These are phyloP conservation scores for Penicillium griseofulvum DNA, from an alignment of 2,329 filamentous ascomycete genomes.

Conservation along the genomic window DNA sequence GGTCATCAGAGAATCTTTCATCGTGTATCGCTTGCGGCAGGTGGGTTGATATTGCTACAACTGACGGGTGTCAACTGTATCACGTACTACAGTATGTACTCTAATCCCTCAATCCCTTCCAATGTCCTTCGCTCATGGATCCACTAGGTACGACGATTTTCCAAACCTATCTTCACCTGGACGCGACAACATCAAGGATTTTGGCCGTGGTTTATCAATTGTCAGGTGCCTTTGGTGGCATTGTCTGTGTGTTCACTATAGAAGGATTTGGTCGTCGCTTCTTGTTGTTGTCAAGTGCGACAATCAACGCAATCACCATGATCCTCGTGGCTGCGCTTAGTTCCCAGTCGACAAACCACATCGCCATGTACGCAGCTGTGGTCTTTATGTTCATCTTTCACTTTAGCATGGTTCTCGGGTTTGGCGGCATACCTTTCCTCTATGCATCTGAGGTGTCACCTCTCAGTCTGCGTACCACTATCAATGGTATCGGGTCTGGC, in stretches of 20 bases:
- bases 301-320: conserved; percentile 13
- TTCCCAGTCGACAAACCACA: conserved; percentile 11
- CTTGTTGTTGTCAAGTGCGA: conserved; percentile 12
- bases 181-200: conserved; percentile 11
- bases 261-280: conserved; percentile 15
- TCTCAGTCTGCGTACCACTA: conserved; percentile 43
- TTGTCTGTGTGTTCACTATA: conserved; percentile 16
- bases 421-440: conserved; percentile 59
- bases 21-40: conserved; percentile 10
- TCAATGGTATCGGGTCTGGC: conserved; percentile 56
- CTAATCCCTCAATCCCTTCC: no score
- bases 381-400: conserved; percentile 61
- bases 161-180: conserved; percentile 12
- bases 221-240: conserved; percentile 10
- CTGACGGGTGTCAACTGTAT: conserved; percentile 16
- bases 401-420: conserved; percentile 60
- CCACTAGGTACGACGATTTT: conserved; percentile 17
- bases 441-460: conserved; percentile 60
- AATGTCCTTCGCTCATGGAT: not conserved
- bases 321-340: conserved; percentile 13
- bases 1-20: conserved; percentile 17
- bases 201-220: conserved; percentile 15
- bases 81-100: conserved; percentile 17
- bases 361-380: conserved; percentile 37
- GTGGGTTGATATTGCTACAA: conserved; percentile 13